Base-by-base conservation (phyloP, 176 grass and related monocot genomes). In the Sorghum bicolor region DNA sequence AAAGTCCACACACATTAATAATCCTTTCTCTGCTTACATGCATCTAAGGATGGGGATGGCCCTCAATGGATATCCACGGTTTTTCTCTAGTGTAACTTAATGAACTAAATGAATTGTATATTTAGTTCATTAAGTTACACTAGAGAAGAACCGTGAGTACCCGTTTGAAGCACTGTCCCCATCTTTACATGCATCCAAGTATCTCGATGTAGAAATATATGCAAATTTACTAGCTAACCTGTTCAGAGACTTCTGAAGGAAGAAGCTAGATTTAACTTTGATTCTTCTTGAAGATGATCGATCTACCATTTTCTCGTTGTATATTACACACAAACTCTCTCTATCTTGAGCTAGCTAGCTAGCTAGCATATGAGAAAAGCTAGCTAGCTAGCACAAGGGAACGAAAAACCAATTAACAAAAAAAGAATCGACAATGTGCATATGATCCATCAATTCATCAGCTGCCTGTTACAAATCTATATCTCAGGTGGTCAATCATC, bases 401-500 rank as follows among this genome's bases (percentile, higher is more conserved):
- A 13, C 11, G 13, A 26, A 25, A 61, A 63, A 63, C 58, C 20
- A 24, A 58, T 0, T n/a, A n/a, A n/a, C n/a, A n/a, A n/a, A 58
- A n/a, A 2, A 58, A 10, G 17, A 36, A 36, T 10, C 1, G 7
- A 34, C 34, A 40, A 2, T 20, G 43, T 28, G 20, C 9, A n/a
- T 4, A n/a, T 37, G 14, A 17, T 12, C 16, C 7, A 36, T 19
- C 16, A 10, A 36, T 19, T 44, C 22, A 55, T 41, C 31, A 53
- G 24, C 44, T 34, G 11, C 5, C 0, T 26, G 6, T 30, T 76
- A 34, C 10, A 6, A 13, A 38, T 50, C 10, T 38, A 40, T 19
- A 70, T 58, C 82, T 62, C 86, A 97, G 95, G 87, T 98, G 95
- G 95, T 98, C 95, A 11, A 91, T 98, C 77, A 98, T 98, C 58